Percentiles rank a stretch among this genome's conserved stretches.
phyloP scores from a whole-genome alignment of 306 rosid genomes.

The Spatholobus suberectus region DNA sequence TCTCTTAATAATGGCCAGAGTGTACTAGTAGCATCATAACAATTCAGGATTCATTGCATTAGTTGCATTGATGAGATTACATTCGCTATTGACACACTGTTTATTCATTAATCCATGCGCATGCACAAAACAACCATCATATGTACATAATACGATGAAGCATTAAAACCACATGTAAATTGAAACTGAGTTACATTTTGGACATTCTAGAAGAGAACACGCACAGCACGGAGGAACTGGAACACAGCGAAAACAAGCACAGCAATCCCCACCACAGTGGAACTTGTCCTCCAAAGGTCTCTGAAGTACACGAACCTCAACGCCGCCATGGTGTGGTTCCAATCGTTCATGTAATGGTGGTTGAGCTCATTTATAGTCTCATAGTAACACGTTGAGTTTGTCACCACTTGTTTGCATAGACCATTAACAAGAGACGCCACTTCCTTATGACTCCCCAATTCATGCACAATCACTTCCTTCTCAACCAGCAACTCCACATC shows the following conservation, averaged over 20 bases:
- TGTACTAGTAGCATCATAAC: no score
- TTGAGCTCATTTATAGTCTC: conserved; percentile 28
- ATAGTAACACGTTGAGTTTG: conserved; percentile 39
- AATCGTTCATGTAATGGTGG: conserved; percentile 42
- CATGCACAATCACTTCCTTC: conserved; percentile 48
- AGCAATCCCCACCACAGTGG: conserved; percentile 62
- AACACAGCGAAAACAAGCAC: conserved; percentile 42
- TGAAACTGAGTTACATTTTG: not conserved
- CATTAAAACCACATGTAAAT: not conserved
- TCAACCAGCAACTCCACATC: conserved; percentile 64
- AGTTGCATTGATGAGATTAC: no score
- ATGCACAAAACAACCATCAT: no score
- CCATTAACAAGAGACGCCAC: conserved; percentile 51
- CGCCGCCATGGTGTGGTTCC: conserved; percentile 58
- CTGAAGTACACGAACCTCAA: conserved; percentile 58
- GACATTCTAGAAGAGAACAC: not conserved
- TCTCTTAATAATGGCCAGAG: no score
- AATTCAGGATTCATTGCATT: no score
- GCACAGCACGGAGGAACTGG: conserved; percentile 31
- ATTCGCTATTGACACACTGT: no score
- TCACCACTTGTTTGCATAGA: conserved; percentile 50
- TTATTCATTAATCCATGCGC: no score
- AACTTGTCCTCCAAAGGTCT: conserved; percentile 69
- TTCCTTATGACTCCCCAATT: conserved; percentile 57
- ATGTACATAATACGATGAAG: no score